Evolutionary conservation across 2,329 filamentous ascomycete genomes (phyloP), one percentile per base, ranked within the genome.

Genomic region (Acrocalymma vagum): DNA sequence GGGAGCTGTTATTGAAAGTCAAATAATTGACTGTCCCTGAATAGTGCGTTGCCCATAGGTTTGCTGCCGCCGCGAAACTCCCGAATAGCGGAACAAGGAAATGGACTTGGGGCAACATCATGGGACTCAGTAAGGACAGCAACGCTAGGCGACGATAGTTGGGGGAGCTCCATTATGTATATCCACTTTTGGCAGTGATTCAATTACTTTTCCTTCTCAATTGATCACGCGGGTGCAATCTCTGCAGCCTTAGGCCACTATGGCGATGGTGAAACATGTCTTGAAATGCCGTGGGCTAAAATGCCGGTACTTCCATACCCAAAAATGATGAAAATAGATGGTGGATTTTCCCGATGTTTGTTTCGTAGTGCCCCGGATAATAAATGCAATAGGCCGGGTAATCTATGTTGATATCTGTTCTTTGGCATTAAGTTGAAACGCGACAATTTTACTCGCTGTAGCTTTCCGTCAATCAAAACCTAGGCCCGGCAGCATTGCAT

Each of bases 11-110:
- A 32, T 42, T 51, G 35, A 67, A 59, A 5, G 49, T 52, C 25
- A 67, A 45, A 13, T 51, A 53, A 41, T 63, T 63, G 42, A 64
- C 47, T 3, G 58, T 64, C 15, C 61, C 61, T 3, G 57, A 57
- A 38, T 66, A 65, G 30, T 66, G 63, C 11, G 60, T 51, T 22
- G 58, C 62, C 47, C 50, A 64, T 6, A 65, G 49, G 28, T 58
- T 62, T 10, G 59, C 57, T 11, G 57, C 62, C 23, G 37, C 58
- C 6, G 58, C 61, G 32, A 53, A 47, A 23, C 53, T 44, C 3
- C 55, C 53, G 36, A 66, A 61, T 5, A 63, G 39, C 9, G 61
- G 53, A 18, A 65, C 17, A 27, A 65, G 41, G 20, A 62, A 43
- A 20, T 48, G 34, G 23, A 52, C 33, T 29, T 53, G 38, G 16